phyloP scores from a whole-genome alignment of 345 rosid genomes.

The Clarkia xantiana region DNA sequence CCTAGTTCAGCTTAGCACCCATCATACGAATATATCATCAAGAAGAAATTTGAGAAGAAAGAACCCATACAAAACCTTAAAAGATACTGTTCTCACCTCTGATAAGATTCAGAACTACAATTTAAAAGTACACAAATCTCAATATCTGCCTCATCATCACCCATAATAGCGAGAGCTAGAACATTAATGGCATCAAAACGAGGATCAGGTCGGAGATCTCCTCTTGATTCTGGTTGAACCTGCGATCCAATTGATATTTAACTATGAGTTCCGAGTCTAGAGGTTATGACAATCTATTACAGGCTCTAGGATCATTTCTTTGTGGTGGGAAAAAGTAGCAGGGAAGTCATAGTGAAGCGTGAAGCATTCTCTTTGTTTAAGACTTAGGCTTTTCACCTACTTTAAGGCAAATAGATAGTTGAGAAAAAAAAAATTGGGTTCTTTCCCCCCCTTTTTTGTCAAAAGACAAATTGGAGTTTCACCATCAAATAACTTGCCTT shows the following conservation, averaged over 20 bases:
- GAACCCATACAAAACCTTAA: slow-evolving; percentile 1
- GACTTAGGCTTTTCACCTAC: no score
- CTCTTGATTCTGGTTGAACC: slow-evolving; percentile 87
- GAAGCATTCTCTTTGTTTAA: no score
- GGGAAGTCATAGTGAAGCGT: no score
- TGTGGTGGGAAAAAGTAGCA: no score
- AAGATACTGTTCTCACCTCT: slow-evolving; percentile 32
- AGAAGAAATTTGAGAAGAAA: slow-evolving; percentile 1
- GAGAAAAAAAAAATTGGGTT: no score
- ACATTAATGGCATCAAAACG: slow-evolving; percentile 66
- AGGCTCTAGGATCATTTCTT: no score
- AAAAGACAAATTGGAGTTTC: no score
- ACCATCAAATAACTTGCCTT: no score
- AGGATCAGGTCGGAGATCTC: slow-evolving; percentile 81
- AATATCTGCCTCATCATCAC: slow-evolving; percentile 33
- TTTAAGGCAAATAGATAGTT: no score
- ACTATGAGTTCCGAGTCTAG: neutral
- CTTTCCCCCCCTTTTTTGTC: no score
- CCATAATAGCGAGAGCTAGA: slow-evolving; percentile 54
- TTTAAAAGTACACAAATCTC: slow-evolving; percentile 44
- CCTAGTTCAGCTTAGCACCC: neutral
- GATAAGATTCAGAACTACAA: slow-evolving; percentile 23
- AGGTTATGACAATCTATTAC: neutral
- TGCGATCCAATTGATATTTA: slow-evolving; percentile 11
- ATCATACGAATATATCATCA: neutral